Base-by-base conservation (phyloP, 2,329 filamentous ascomycete species). In the Alternaria arborescens region DNA sequence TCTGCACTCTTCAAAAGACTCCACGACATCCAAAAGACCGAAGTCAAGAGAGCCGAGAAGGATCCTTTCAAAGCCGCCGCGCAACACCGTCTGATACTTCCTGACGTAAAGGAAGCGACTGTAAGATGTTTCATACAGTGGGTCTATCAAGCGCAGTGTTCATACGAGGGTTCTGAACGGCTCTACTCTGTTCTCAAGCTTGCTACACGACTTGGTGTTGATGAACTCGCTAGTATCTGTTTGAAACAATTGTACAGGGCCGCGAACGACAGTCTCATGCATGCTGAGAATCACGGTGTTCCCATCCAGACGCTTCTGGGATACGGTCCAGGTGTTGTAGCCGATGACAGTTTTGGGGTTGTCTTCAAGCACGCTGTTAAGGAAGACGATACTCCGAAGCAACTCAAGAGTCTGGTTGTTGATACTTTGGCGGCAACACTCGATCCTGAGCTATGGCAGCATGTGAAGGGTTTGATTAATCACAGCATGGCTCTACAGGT, bases 361-460 rank as follows among this genome's bases (percentile, higher is more conserved):
- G 55, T 74, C 2, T 72, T 76, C 61, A 28, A 53, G 0, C 65
- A 66, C 22, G 69, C 71, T 0, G 55, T 73, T n/a, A 51, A 55
- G 3, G 52, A 68, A 8, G n/a, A 62, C 0, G 52, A 53, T 1
- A 41, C 68, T 0, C 70, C 70, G 0, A n/a, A 38, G 2, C 34
- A 55, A 14, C 66, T 75, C 3, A 52, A 60, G 4, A 5, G 60
- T 0, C 58, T 74, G 0, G 60, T 73, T 16, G 51, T 70, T 4
- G 24, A 67, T 4, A 54, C 64, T 1, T 42, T 75, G 1, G 69
- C 66, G 0, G 55, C 62, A 3, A 26, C 44, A 5, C 57, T 69
- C 14, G 65, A 71, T 14, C 5, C 34, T 2, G 55, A 58, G 20
- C 22, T 70, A 2, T 69, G 61, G 60, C 34, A 34, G 1, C 42